Evolutionary conservation across 306 rosid genomes (phyloP).

Genomic region (Acmispon strigosus): DNA sequence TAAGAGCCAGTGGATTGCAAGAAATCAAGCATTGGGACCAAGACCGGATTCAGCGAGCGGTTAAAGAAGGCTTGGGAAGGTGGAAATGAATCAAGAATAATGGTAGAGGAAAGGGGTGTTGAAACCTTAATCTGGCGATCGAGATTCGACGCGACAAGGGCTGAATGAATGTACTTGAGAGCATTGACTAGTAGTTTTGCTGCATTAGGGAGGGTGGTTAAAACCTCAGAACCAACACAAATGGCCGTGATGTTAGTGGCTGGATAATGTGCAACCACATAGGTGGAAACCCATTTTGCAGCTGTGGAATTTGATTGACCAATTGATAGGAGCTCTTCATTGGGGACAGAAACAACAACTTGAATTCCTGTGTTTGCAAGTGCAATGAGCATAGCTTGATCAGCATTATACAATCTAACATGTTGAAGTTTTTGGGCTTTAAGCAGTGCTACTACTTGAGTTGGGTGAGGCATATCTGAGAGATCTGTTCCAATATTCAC

Average conservation of each 20-base stretch:
- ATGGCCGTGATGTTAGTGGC: slow-evolving; percentile 78
- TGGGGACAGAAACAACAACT: slow-evolving; percentile 65
- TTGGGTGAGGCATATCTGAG: slow-evolving; percentile 80
- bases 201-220: slow-evolving; percentile 59
- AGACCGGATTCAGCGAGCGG: slow-evolving; percentile 45
- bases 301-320: slow-evolving; percentile 78
- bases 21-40: slow-evolving; percentile 68
- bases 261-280: slow-evolving; percentile 76
- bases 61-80: slow-evolving; percentile 89
- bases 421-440: slow-evolving; percentile 76
- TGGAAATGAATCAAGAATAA: slow-evolving; percentile 86
- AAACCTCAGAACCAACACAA: slow-evolving; percentile 75
- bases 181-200: slow-evolving; percentile 68
- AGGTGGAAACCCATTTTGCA: slow-evolving; percentile 70
- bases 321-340: slow-evolving; percentile 69
- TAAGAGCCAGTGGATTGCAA: slow-evolving; percentile 63
- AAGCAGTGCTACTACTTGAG: slow-evolving; percentile 72
- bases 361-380: slow-evolving; percentile 68
- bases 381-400: slow-evolving; percentile 65
- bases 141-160: slow-evolving; percentile 66
- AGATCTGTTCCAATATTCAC: slow-evolving; percentile 81
- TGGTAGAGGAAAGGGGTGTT: slow-evolving; percentile 61
- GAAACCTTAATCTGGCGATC: slow-evolving; percentile 70
- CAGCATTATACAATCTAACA: slow-evolving; percentile 58
- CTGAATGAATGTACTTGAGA: slow-evolving; percentile 63